These are phyloP conservation scores for Dissophora globulifera DNA, from an alignment of 192 early-diverging fungal genomes.

Conservation along the genomic window DNA sequence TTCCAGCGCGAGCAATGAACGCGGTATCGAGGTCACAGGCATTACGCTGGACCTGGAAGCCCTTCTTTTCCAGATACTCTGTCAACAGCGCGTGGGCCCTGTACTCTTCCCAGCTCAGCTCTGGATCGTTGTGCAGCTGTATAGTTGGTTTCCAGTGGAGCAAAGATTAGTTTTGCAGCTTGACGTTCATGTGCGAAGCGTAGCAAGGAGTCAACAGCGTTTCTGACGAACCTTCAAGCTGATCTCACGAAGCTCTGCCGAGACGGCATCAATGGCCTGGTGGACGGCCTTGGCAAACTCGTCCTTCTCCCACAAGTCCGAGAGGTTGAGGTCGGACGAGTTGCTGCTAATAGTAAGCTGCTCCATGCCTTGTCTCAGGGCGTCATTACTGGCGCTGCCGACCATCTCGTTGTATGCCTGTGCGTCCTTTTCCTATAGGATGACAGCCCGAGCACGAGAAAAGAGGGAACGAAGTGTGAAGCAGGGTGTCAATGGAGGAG, in stretches of 20 bases:
- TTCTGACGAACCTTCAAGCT: conserved; percentile 58
- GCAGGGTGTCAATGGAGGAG: no score
- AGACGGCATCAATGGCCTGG: conserved; percentile 50
- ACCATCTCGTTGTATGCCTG: conserved; percentile 7
- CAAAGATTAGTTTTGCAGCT: background rate
- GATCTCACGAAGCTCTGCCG: conserved; percentile 54
- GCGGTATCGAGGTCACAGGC: conserved; percentile 77
- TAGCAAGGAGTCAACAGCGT: no score
- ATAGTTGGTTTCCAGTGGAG: no score
- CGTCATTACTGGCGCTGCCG: conserved; percentile 10
- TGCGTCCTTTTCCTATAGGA: conserved; percentile 23
- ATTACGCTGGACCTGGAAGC: conserved; percentile 68
- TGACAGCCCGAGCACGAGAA: no score
- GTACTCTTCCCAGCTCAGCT: conserved; percentile 64
- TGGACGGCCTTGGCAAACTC: conserved; percentile 43
- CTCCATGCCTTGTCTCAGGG: conserved; percentile 19
- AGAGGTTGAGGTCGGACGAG: background rate
- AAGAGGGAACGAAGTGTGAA: background rate
- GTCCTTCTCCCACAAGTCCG: conserved; percentile 31
- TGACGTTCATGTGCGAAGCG: background rate
- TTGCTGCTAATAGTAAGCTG: conserved; percentile 1
- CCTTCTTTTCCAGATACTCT: conserved; percentile 69
- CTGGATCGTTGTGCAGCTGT: conserved; percentile 70
- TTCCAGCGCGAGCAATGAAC: conserved; percentile 67
- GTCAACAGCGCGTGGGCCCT: conserved; percentile 72